These are phyloP conservation scores for Paramicrosporidium saccamoebae DNA, from an alignment of 371 early-diverging fungal species.

Conservation along the genomic window DNA sequence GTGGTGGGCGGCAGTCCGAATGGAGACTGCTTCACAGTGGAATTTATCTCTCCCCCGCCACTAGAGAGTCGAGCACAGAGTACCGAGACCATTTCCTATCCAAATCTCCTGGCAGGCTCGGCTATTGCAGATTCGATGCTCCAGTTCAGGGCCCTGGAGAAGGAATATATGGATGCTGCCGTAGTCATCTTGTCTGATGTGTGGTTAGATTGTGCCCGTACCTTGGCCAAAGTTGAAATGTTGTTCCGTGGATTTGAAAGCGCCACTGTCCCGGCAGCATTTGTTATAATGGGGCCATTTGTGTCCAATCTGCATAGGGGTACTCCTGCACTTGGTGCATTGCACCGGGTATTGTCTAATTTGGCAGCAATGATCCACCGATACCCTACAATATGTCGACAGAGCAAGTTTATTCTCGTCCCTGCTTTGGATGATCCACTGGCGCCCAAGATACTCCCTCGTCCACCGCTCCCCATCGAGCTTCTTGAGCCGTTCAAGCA, in stretches of 20 bases:
- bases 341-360: conserved; percentile 17
- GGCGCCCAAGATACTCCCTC: conserved; percentile 26
- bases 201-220: conserved; percentile 42
- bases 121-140: conserved; percentile 7
- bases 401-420: conserved; percentile 43
- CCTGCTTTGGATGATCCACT: conserved; percentile 62
- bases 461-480: conserved; percentile 27
- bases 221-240: conserved; percentile 5
- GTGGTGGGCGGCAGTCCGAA: conserved; percentile 36
- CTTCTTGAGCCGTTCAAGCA: conserved; percentile 18
- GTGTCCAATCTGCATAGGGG: conserved; percentile 12
- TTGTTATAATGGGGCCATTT: conserved; percentile 55
- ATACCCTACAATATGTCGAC: conserved; percentile 20
- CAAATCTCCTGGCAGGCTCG: conserved; percentile 13
- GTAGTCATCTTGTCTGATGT: conserved; percentile 51
- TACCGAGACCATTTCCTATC: conserved; percentile 10
- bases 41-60: conserved; percentile 33
- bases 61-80: conserved; percentile 22
- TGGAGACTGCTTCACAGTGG: conserved; percentile 22
- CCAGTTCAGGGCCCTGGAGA: conserved; percentile 7
- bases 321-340: background rate
- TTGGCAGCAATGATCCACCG: conserved; percentile 34
- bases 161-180: conserved; percentile 13
- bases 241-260: conserved; percentile 30
- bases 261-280: conserved; percentile 26